Base-by-base conservation (phyloP, 208 protist species). In the Acanthamoeba healyi region DNA sequence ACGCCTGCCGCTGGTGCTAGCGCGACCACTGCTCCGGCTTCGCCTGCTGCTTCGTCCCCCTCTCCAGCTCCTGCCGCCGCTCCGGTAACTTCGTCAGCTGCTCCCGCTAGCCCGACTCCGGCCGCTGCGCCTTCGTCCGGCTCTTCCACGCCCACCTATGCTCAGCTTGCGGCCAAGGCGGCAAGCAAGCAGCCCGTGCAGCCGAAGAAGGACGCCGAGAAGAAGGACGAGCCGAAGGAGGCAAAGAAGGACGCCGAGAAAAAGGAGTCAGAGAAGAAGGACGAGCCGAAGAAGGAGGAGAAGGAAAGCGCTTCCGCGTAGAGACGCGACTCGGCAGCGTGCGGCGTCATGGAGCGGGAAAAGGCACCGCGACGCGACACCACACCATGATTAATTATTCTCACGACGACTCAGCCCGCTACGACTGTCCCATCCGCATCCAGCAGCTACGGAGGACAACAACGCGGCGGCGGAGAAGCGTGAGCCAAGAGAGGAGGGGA, bases 291-390 rank as follows among this genome's bases (percentile, higher is more conserved):
- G 82, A 90, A 90, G 56, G 56, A 90, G 82, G 38, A 67, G 34
- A 65, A 89, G 81, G 54, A 89, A 44, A 89, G 72, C 72, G 38
- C 72, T 82, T 82, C 72, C 72, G 72, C 72, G 72, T 82, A 82
- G 72, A 51, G 2, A 51, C 72, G 58, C 61, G 24, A 29, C 32
- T 36, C 6, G 61, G 2, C 58, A 12, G 44, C 44, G 44, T 12
- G 44, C 44, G 44, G 12, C 44, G 44, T 49, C 44, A 12, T 49
- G 44, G 44, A 49, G 44, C 9, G 12, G 44, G 44, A 49, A 49
- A 49, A 12, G 44, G 12, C 12, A 49, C 44, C 9, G 44, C 9
- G 44, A 49, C 44, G 12, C 44, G 9, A 49, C 44, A 49, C 44
- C 9, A 12, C 9, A n/a, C n/a, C n/a, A 49, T 49, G 9, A 49